Base-by-base conservation (phyloP, 2,329 filamentous ascomycete species). In the Ophiostoma australiae region DNA sequence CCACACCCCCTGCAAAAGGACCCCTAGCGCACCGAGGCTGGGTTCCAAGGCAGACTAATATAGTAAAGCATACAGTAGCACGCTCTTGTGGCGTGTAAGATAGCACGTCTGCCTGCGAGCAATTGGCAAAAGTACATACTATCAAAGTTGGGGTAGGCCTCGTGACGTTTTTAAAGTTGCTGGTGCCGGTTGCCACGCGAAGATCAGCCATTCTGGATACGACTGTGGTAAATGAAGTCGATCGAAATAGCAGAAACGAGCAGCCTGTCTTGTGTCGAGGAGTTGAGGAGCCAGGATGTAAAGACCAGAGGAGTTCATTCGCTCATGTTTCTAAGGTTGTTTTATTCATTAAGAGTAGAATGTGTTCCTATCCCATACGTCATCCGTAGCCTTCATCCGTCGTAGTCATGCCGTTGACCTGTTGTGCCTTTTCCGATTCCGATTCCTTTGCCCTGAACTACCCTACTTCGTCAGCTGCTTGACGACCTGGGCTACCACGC, bases 401-500 rank as follows among this genome's bases (percentile, higher is more conserved):
- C 35, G 27, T 66, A 67, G 20, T 11, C 27, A 17, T 1, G 11
- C 41, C 10, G 37, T 31, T 31, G 27, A 31, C 37, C 10, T 20
- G n/a, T n/a, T 37, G 0, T 52, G 39, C 39, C 23, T 6, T 35
- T 41, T 23, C 48, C n/a, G 2, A 39, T 15, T 20, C 39, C 33
- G 3, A 15, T 68, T 58, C 52, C 23, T 52, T 52, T 20, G 44
- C 20, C n/a, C 8, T 52, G 17, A 31, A 31, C 48, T n/a, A 52
- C n/a, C 27, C 52, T 41, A 33, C 39, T 72, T 61, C 67, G 70
- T 55, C 58, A 74, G 61, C 76, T 87, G 81, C 80, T 90, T 90
- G 68, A 91, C 86, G 75, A 89, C 79, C 75, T 81, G 85, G 4
- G 84, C 85, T 67, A 93, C 80, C 74, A 86, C 83, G 69, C 83